phyloP scores from a whole-genome alignment of 805 yeast genomes.

The Trichomonascus vanleenenianus region DNA sequence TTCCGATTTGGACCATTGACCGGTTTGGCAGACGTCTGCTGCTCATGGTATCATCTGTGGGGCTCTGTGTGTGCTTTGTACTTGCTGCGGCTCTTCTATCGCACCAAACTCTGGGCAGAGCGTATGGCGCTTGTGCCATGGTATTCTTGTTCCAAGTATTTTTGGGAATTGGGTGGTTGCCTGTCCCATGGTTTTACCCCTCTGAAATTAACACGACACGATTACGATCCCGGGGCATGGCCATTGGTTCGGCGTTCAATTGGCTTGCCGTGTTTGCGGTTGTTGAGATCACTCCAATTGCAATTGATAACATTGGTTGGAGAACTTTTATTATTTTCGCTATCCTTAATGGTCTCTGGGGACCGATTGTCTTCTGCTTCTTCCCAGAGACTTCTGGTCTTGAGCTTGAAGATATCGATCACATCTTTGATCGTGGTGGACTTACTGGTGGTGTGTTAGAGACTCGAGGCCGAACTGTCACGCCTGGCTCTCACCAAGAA shows the following conservation, averaged over 20 bases:
- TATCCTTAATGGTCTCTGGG: slow-evolving; percentile 32
- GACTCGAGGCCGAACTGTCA: slow-evolving; percentile 42
- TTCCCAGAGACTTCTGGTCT: slow-evolving; percentile 66
- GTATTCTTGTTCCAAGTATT: slow-evolving; percentile 41
- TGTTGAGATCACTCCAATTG: slow-evolving; percentile 30
- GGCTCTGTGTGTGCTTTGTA: slow-evolving; percentile 1
- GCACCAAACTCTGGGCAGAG: slow-evolving; percentile 23
- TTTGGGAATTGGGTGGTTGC: slow-evolving; percentile 34
- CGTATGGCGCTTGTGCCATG: slow-evolving; percentile 32
- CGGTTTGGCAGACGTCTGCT: slow-evolving; percentile 1
- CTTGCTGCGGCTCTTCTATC: neutral
- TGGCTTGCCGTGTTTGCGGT: slow-evolving; percentile 43
- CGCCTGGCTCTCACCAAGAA: slow-evolving; percentile 32
- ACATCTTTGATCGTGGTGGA: slow-evolving; percentile 45
- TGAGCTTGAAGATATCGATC: slow-evolving; percentile 64
- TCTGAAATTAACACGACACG: slow-evolving; percentile 57
- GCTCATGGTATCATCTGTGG: slow-evolving; percentile 1
- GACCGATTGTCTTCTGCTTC: slow-evolving; percentile 33
- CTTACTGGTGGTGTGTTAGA: slow-evolving; percentile 42
- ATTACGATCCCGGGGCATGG: slow-evolving; percentile 59
- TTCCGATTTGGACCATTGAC: slow-evolving; percentile 22
- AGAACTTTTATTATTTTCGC: slow-evolving; percentile 31
- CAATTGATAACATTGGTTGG: slow-evolving; percentile 41
- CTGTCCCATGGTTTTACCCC: slow-evolving; percentile 54
- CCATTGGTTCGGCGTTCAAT: slow-evolving; percentile 54